Evolutionary conservation across 441 rosid genomes (phyloP).

Genomic region (Bocquillonia castaneifolia): DNA sequence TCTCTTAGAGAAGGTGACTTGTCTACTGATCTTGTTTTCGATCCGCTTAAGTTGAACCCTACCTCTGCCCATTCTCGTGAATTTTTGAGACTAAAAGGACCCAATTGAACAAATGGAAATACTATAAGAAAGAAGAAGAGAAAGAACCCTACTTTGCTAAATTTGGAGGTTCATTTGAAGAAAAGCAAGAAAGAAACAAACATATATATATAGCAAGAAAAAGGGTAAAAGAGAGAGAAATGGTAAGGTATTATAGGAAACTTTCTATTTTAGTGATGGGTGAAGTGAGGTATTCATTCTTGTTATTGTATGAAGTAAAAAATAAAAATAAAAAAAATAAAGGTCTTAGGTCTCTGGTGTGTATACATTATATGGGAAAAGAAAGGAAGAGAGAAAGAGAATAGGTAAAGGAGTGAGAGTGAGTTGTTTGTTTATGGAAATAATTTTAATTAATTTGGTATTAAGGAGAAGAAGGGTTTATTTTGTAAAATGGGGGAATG

Average conservation of each 20-base stretch:
- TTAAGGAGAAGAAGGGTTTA: no score
- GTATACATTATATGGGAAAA: neutral
- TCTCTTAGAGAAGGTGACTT: slow-evolving; percentile 80
- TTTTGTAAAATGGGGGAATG: no score
- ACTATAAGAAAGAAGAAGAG: neutral
- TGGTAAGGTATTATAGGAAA: slow-evolving; percentile 22
- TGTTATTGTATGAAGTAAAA: slow-evolving; percentile 18
- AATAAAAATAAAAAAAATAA: no score
- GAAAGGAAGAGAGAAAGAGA: no score
- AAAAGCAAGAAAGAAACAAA: neutral
- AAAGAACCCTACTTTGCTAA: slow-evolving; percentile 5
- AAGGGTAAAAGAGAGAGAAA: neutral
- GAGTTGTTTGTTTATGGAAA: neutral
- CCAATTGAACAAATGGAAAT: neutral
- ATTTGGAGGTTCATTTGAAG: neutral
- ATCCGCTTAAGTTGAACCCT: slow-evolving; percentile 84
- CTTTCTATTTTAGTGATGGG: slow-evolving; percentile 31
- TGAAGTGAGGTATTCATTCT: slow-evolving; percentile 11
- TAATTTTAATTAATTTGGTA: no score
- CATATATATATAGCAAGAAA: neutral
- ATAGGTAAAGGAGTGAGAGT: neutral
- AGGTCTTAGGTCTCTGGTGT: neutral
- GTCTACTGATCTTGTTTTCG: slow-evolving; percentile 84
- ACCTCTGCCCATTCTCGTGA: slow-evolving; percentile 65
- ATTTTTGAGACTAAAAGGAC: neutral